Evolutionary conservation across 768 basidiomycete genomes (phyloP), one percentile per base, ranked within the genome.

Genomic region (Termitomyces bulborhizus): DNA sequence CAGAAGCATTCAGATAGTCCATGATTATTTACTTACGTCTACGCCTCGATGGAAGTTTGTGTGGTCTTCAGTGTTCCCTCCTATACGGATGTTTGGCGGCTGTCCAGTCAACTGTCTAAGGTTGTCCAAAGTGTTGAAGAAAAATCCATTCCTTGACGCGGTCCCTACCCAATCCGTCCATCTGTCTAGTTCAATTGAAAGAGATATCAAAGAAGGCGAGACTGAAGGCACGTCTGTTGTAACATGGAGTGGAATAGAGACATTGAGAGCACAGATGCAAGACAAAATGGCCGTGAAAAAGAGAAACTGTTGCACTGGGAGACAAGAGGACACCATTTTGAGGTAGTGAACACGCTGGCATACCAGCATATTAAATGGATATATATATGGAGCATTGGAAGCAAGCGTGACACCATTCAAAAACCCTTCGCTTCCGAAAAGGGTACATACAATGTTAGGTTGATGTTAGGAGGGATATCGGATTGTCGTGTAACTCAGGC

Each of bases 131-230:
- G 78, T 75, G 57, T 82, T 85, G 72, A 74, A 75, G 55, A 83
- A 79, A 65, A 86, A 87, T 16, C 73, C 55, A 61, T 88, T 86
- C 18, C 69, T 71, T 0, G 73, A 67, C 4, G 72, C 73, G 13
- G 68, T 68, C 2, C 86, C 86, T 15, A 68, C 69, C 85, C 86
- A 89, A 57, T 86, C 85, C 9, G 74, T 70, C 85, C 84, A 88
- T 31, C 81, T 72, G 60, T 88, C 85, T 65, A 85, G 81, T 63
- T 86, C 86, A 52, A 87, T 78, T 32, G 85, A 87, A 59, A 87
- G 79, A 0, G 82, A 84, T 18, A 87, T 60, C 7, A 85, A 68
- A 13, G 78, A 77, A 8, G 74, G 73, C 7, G 71, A 67, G 1
- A 85, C 66, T 1, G 55, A 54, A 8, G 69, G 63, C 3, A 80